phyloP scores from a whole-genome alignment of 192 early-diverging fungal genomes.

The Bifiguratus adelaidae region DNA sequence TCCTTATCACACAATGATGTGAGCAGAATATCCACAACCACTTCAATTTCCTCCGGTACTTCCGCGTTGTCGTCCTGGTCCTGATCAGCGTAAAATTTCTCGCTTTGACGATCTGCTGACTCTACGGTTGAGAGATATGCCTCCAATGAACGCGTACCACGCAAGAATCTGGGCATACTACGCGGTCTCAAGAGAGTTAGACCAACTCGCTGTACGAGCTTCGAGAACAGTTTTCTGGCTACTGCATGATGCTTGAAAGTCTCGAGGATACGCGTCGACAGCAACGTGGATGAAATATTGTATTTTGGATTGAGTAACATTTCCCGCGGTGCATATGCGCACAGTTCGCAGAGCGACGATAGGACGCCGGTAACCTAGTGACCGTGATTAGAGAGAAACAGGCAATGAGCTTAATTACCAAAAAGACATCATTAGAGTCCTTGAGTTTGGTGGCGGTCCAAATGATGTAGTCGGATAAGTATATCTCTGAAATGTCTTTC shows the following conservation, averaged over 20 bases:
- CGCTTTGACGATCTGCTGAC: background rate
- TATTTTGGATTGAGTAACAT: slow-evolving; percentile 43
- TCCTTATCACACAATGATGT: slow-evolving; percentile 77
- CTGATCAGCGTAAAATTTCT: slow-evolving; percentile 6
- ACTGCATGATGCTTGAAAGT: slow-evolving; percentile 57
- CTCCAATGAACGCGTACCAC: too few species aligned
- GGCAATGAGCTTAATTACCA: slow-evolving; percentile 14
- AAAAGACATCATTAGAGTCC: slow-evolving; percentile 30
- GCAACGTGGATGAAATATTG: slow-evolving; percentile 24
- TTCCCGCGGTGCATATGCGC: slow-evolving; percentile 57
- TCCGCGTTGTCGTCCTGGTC: slow-evolving; percentile 57
- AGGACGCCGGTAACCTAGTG: slow-evolving; percentile 47
- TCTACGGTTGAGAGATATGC: too few species aligned
- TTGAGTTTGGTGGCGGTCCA: slow-evolving; percentile 48
- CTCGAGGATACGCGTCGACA: slow-evolving; percentile 26
- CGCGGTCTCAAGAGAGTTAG: too few species aligned
- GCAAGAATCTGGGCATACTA: too few species aligned
- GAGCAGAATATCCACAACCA: slow-evolving; percentile 74
- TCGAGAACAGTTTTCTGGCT: slow-evolving; percentile 70
- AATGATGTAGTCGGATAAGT: slow-evolving; percentile 54
- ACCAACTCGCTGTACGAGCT: slow-evolving; percentile 78
- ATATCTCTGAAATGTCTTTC: slow-evolving; percentile 48
- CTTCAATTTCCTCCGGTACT: slow-evolving; percentile 74
- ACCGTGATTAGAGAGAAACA: slow-evolving; percentile 4
- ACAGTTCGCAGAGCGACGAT: slow-evolving; percentile 50